These are phyloP conservation scores for Brettanomyces nanus DNA, from an alignment of 805 yeast species.

Conservation along the genomic window DNA sequence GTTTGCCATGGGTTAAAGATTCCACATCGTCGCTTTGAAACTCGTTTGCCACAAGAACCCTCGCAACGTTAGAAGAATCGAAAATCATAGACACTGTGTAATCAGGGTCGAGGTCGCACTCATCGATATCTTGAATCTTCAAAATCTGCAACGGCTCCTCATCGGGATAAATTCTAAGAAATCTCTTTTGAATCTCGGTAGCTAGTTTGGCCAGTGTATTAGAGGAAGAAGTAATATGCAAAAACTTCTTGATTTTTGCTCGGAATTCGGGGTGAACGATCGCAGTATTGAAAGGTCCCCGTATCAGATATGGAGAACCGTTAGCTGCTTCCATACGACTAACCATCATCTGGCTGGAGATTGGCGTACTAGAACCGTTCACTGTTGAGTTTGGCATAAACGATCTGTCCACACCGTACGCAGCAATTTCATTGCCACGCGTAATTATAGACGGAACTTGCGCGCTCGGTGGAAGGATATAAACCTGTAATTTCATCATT, in stretches of 20 bases:
- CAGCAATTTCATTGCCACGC: background rate
- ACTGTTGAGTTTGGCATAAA: slow-evolving; percentile 4
- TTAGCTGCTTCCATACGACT: slow-evolving; percentile 1
- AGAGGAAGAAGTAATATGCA: slow-evolving; percentile 50
- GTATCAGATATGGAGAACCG: slow-evolving; percentile 1
- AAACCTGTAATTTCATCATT: slow-evolving; percentile 23
- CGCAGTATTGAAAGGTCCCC: slow-evolving; percentile 4
- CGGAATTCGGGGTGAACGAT: background rate
- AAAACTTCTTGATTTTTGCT: slow-evolving; percentile 35
- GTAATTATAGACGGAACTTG: background rate
- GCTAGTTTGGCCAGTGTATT: slow-evolving; percentile 42
- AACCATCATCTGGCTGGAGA: slow-evolving; percentile 1
- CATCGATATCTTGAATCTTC: slow-evolving; percentile 57
- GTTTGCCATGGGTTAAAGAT: slow-evolving; percentile 10
- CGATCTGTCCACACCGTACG: background rate
- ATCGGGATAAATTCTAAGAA: slow-evolving; percentile 56
- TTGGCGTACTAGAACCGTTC: slow-evolving; percentile 23
- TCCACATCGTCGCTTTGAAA: slow-evolving; percentile 14
- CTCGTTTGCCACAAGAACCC: slow-evolving; percentile 37
- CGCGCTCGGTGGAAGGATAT: slow-evolving; percentile 21
- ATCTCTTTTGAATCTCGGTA: slow-evolving; percentile 46
- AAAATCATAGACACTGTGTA: slow-evolving; percentile 60
- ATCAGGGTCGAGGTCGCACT: slow-evolving; percentile 77
- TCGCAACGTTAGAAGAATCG: slow-evolving; percentile 37
- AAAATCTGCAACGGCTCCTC: slow-evolving; percentile 46